These are phyloP conservation scores for Litsea cubeba DNA, from an alignment of 164 flowering plant species.

Conservation along the genomic window DNA sequence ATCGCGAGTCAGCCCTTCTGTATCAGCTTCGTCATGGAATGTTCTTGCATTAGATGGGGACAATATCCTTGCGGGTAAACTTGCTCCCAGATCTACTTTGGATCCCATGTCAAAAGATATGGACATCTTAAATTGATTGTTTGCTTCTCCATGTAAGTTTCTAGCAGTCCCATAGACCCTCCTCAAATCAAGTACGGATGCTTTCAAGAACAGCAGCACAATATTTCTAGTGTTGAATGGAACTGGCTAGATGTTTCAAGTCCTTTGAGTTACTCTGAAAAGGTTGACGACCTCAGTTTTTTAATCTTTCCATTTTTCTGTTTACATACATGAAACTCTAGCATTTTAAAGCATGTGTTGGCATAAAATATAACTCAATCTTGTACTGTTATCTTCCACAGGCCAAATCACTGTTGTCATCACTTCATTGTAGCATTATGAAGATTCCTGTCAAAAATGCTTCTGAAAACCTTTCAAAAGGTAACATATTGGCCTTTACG, in stretches of 20 bases:
- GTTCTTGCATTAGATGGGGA: slow-evolving; percentile 77
- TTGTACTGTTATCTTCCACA: slow-evolving; percentile 22
- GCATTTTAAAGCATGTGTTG: neutral
- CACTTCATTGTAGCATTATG: slow-evolving; percentile 59
- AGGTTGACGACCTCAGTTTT: slow-evolving; percentile 34
- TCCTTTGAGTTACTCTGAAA: slow-evolving; percentile 57
- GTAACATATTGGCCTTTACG: slow-evolving; percentile 27
- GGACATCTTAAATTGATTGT: neutral
- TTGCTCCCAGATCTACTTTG: slow-evolving; percentile 2
- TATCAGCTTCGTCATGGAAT: slow-evolving; percentile 64
- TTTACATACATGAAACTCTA: neutral
- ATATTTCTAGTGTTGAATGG: slow-evolving; percentile 40
- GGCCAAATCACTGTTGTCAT: slow-evolving; percentile 58
- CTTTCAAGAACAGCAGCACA: slow-evolving; percentile 17
- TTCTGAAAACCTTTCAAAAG: slow-evolving; percentile 49
- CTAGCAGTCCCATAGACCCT: slow-evolving; percentile 75
- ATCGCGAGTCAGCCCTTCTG: slow-evolving; percentile 54
- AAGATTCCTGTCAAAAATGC: slow-evolving; percentile 66
- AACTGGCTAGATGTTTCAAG: slow-evolving; percentile 67
- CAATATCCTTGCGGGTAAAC: slow-evolving; percentile 72
- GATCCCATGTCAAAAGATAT: neutral
- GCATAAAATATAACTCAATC: neutral
- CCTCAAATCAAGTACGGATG: slow-evolving; percentile 81
- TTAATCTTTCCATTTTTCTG: neutral
- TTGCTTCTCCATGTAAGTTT: slow-evolving; percentile 37